Evolutionary conservation across 257 asterid genomes (phyloP).

Genomic region (Forsythia suspensa): DNA sequence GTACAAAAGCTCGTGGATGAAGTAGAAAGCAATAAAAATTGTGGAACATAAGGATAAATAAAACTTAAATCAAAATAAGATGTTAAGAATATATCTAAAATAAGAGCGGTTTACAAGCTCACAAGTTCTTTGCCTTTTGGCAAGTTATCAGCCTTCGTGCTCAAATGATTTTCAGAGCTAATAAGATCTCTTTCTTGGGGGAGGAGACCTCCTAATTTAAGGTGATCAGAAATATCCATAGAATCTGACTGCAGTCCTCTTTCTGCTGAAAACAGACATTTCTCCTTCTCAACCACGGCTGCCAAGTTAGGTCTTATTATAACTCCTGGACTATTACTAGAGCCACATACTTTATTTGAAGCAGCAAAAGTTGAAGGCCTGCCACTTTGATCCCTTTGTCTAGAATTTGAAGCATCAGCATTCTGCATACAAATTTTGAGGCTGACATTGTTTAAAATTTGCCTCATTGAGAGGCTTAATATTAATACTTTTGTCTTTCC

Average conservation of each 20-base stretch:
- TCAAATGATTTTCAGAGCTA: constrained; percentile 22
- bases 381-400: constrained; percentile 29
- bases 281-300: constrained; percentile 32
- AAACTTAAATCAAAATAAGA: constrained; percentile 4
- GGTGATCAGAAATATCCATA: constrained; percentile 35
- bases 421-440: constrained; percentile 25
- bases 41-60: background rate
- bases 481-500: constrained; percentile 35
- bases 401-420: constrained; percentile 30
- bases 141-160: constrained; percentile 27
- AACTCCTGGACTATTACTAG: constrained; percentile 26
- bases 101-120: constrained; percentile 35
- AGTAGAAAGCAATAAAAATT: background rate
- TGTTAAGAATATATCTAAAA: constrained; percentile 16
- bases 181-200: constrained; percentile 26
- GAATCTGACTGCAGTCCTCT: constrained; percentile 35
- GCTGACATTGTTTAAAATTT: constrained; percentile 26
- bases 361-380: constrained; percentile 25
- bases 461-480: constrained; percentile 25
- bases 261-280: constrained; percentile 27
- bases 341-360: constrained; percentile 24
- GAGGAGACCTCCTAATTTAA: constrained; percentile 27
- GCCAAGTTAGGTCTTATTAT: constrained; percentile 32
- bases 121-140: constrained; percentile 54
- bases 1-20: background rate